Conservation (phyloP, 2,329 filamentous ascomycete genomes). For the Sphaerulina vaccinii region DNA sequence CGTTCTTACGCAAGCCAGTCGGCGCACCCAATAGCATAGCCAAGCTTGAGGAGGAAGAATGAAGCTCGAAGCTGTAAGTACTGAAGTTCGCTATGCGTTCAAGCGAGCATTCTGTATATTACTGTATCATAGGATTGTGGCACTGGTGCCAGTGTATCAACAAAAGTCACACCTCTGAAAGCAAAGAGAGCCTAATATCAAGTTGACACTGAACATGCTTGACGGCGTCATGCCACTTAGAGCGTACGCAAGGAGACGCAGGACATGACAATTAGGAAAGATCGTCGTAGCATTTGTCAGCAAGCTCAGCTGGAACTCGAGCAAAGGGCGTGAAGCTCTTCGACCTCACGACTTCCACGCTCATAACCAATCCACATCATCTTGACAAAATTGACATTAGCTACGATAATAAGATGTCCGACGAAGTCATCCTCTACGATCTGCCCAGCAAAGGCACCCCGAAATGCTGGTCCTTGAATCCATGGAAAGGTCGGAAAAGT, state of each 20-base stretch:
- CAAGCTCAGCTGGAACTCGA: no score
- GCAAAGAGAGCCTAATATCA: not conserved
- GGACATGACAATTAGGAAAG: no score
- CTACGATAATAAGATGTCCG: slow-evolving; percentile 23
- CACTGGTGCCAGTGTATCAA: no score
- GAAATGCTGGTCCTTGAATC: slow-evolving; percentile 64
- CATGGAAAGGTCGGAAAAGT: slow-evolving; percentile 62
- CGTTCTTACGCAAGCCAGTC: slow-evolving; percentile 50
- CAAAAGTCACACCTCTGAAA: no score
- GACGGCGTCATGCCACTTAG: no score
- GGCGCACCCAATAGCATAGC: slow-evolving; percentile 8
- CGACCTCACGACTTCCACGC: not conserved
- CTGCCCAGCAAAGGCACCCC: slow-evolving; percentile 55
- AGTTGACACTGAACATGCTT: not conserved
- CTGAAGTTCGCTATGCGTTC: not conserved
- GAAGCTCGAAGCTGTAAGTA: not conserved
- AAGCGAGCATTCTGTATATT: not conserved
- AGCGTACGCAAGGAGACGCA: no score
- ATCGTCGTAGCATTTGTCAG: no score
- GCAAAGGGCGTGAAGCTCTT: no score
- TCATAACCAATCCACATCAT: not conserved
- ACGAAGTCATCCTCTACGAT: slow-evolving; percentile 59
- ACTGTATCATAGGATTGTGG: not conserved
- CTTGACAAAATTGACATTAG: not conserved
- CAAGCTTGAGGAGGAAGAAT: not conserved